Percentiles rank a stretch among this genome's conserved stretches.
phyloP scores from a whole-genome alignment of 371 early-diverging fungal species.

The Rhizopus stolonifer region DNA sequence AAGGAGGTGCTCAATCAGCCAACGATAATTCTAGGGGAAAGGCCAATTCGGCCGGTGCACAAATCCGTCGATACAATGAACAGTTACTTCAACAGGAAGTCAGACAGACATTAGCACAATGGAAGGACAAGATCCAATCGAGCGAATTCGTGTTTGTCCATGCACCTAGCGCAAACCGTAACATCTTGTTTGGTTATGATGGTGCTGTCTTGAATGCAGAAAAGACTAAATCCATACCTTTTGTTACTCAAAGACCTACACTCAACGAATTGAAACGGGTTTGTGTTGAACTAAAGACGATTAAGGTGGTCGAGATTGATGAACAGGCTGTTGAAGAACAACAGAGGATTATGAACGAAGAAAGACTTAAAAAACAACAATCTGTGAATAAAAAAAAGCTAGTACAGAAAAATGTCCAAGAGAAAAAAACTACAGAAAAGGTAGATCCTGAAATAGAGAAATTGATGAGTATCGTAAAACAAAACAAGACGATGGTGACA shows the following conservation, averaged over 20 bases:
- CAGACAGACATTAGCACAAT: slow-evolving; percentile 62
- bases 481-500: slow-evolving; percentile 56
- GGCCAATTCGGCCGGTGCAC: slow-evolving; percentile 91
- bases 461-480: slow-evolving; percentile 49
- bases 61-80: slow-evolving; percentile 89
- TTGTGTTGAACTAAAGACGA: slow-evolving; percentile 47
- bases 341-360: slow-evolving; percentile 27
- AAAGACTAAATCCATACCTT: slow-evolving; percentile 71
- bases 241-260: slow-evolving; percentile 76
- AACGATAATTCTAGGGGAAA: slow-evolving; percentile 81
- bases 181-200: slow-evolving; percentile 63
- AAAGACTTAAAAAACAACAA: slow-evolving; percentile 20
- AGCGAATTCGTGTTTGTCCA: slow-evolving; percentile 69
- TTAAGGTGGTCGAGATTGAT: slow-evolving; percentile 53
- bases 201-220: slow-evolving; percentile 51
- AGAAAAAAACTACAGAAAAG: not conserved
- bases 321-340: slow-evolving; percentile 26
- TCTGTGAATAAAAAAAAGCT: slow-evolving; percentile 4
- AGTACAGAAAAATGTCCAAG: slow-evolving; percentile 3
- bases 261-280: slow-evolving; percentile 61
- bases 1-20: slow-evolving; percentile 89
- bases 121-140: slow-evolving; percentile 58
- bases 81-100: slow-evolving; percentile 76
- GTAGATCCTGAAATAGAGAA: slow-evolving; percentile 32
- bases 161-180: slow-evolving; percentile 64